These are phyloP conservation scores for Lachnellula arida DNA, from an alignment of 2,329 filamentous ascomycete genomes.

Conservation along the genomic window DNA sequence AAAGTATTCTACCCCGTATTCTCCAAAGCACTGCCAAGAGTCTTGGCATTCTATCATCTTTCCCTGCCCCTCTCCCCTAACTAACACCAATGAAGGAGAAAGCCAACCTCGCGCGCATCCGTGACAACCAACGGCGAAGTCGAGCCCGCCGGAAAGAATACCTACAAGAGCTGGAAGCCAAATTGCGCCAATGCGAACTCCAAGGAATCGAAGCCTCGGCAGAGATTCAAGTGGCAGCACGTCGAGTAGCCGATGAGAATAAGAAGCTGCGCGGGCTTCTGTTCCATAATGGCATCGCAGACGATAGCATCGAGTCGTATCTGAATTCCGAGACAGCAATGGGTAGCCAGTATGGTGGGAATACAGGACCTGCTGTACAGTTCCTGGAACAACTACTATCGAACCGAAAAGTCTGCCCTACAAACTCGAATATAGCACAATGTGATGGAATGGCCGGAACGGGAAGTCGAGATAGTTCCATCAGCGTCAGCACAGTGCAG, in stretches of 20 bases:
- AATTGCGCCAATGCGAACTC: constrained; percentile 57
- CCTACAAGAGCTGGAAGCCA: constrained; percentile 62
- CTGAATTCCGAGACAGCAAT: constrained; percentile 15
- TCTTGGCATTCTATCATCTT: neutral
- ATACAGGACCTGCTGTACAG: constrained; percentile 20
- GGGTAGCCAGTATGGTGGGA: constrained; percentile 6
- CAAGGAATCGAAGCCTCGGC: constrained; percentile 62
- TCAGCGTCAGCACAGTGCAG: constrained; percentile 20
- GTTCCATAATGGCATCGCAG: constrained; percentile 50
- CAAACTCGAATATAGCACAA: constrained; percentile 9
- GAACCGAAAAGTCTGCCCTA: constrained; percentile 20
- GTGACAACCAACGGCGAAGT: constrained; percentile 74
- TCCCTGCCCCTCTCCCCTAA: neutral
- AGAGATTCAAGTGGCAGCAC: constrained; percentile 68
- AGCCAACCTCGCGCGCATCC: constrained; percentile 51
- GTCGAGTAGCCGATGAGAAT: constrained; percentile 67
- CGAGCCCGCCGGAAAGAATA: constrained; percentile 71
- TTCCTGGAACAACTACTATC: constrained; percentile 26
- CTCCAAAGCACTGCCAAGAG: neutral
- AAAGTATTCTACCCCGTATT: too few relatives aligned
- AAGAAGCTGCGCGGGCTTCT: constrained; percentile 56
- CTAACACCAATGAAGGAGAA: constrained; percentile 20
- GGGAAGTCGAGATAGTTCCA: constrained; percentile 22
- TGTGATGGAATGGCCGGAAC: neutral
- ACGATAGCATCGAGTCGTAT: constrained; percentile 44